phyloP scores from a whole-genome alignment of 805 yeast species.

The Zygoascus bituminiphila region DNA sequence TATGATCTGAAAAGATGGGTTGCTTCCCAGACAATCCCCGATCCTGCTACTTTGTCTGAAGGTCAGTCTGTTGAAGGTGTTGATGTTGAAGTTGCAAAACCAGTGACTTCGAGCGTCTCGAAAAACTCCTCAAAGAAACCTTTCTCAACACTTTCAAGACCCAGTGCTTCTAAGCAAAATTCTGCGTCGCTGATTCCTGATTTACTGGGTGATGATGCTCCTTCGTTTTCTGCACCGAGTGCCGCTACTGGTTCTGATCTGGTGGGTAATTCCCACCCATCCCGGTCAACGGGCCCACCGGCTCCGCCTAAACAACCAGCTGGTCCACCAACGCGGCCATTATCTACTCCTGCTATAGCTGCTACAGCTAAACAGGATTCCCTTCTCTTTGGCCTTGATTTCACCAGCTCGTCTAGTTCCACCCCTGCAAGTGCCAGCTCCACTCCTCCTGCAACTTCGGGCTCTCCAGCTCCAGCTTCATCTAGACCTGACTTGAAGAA shows the following conservation, averaged over 20 bases:
- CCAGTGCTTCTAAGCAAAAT: not conserved
- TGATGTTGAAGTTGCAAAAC: not conserved
- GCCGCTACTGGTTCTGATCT: not conserved
- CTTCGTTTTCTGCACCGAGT: not conserved
- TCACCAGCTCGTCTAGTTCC: conserved; percentile 12
- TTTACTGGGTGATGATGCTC: conserved; percentile 30
- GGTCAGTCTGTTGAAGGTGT: not conserved
- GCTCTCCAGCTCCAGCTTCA: conserved; percentile 18
- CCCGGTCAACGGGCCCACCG: not conserved
- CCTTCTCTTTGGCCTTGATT: conserved; percentile 20
- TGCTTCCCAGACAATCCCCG: conserved; percentile 45
- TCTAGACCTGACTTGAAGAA: conserved; percentile 81
- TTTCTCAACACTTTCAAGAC: not conserved
- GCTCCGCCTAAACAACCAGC: not conserved
- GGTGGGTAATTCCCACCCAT: not conserved
- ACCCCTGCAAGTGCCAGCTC: conserved; percentile 7
- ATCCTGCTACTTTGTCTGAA: conserved; percentile 40
- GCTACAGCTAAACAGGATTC: conserved; percentile 11
- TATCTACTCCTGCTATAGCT: conserved; percentile 1
- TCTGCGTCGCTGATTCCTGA: conserved; percentile 39
- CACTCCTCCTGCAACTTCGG: conserved; percentile 9
- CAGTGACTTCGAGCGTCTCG: not conserved
- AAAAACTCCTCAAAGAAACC: not conserved
- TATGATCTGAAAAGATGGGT: conserved; percentile 90
- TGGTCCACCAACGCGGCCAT: not conserved